Evolutionary conservation across 148 eudicot species (phyloP), one percentile per base, ranked within the genome.

Genomic region (Chenopodium album): DNA sequence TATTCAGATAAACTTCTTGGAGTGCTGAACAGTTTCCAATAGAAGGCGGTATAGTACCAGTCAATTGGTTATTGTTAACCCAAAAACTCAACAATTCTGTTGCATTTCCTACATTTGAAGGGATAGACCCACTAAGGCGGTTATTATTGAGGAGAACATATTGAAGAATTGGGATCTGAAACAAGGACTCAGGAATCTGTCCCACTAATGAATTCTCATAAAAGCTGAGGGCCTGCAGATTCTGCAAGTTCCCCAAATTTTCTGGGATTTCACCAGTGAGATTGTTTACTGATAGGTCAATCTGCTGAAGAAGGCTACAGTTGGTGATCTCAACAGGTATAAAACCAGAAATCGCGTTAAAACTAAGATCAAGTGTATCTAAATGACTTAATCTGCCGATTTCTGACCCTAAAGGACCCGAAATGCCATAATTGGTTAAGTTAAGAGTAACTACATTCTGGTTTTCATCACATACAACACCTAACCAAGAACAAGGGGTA

Each of bases 401-500:
- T 84, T 92, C 94, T 6, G 90, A 87, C 7, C 97, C 98, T 32
- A 94, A 75, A 71, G 26, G 71, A 66, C 98, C 98, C 9, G 90
- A 87, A 76, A 94, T 84, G 29, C 85, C 87, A 26, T n/a, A 73
- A 71, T 29, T 41, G 16, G 92, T 84, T 5, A 94, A 80, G 78
- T 89, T 82, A 34, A 94, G 85, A 37, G 83, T 73, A 68, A 82
- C 50, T 9, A 94, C 91, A 65, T 77, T 41, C 34, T 78, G 75
- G 73, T 19, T 37, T 12, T 23, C 77, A 83, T 80, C 87, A 84
- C 98, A 94, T 37, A 22, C 22, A 5, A 94, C 90, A 65, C 94
- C 93, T 62, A 79, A 62, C 98, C 98, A 94, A 8, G 90, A 90
- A 87, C 98, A 94, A 54, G 97, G 94, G 59, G 85, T 85, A 68